Evolutionary conservation across 768 basidiomycete species (phyloP).

Genomic region (Ramaria sp.): DNA sequence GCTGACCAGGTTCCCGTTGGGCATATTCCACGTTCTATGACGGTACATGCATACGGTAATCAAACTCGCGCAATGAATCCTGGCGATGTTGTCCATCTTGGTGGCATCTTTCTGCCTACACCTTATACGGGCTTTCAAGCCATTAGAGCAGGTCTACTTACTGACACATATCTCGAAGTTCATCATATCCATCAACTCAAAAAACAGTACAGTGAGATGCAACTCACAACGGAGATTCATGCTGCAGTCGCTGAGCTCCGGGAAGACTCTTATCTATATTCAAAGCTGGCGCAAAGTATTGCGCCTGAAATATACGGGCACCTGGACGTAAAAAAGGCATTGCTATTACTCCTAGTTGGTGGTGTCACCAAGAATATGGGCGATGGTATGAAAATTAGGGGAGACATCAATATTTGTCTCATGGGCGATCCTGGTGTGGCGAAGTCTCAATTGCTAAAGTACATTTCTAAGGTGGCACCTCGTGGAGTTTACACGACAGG

Average conservation of each 20-base stretch:
- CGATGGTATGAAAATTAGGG: slow-evolving; percentile 98
- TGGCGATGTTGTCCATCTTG: slow-evolving; percentile 89
- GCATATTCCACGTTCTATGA: slow-evolving; percentile 98
- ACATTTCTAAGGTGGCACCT: slow-evolving; percentile 97
- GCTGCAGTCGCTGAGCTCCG: slow-evolving; percentile 56
- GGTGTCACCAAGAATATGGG: slow-evolving; percentile 93
- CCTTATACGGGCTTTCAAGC: slow-evolving; percentile 98
- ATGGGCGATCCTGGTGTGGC: slow-evolving; percentile 99
- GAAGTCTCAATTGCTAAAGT: slow-evolving; percentile 94
- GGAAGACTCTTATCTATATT: slow-evolving; percentile 71
- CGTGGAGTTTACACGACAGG: slow-evolving; percentile 98
- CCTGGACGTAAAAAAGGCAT: slow-evolving; percentile 92
- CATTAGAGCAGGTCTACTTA: slow-evolving; percentile 89
- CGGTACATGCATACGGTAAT: slow-evolving; percentile 84
- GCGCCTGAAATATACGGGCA: slow-evolving; percentile 99
- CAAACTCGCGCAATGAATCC: slow-evolving; percentile 88
- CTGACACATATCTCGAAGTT: slow-evolving; percentile 92
- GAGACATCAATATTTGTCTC: slow-evolving; percentile 92
- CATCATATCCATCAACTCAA: slow-evolving; percentile 91
- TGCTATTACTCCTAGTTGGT: slow-evolving; percentile 85
- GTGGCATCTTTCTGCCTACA: slow-evolving; percentile 95
- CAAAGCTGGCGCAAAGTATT: slow-evolving; percentile 82
- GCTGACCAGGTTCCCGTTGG: slow-evolving; percentile 99
- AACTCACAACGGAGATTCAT: slow-evolving; percentile 77
- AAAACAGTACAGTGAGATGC: slow-evolving; percentile 95